Base-by-base conservation (phyloP, 306 rosid species). In the Vigna nakashimae region DNA sequence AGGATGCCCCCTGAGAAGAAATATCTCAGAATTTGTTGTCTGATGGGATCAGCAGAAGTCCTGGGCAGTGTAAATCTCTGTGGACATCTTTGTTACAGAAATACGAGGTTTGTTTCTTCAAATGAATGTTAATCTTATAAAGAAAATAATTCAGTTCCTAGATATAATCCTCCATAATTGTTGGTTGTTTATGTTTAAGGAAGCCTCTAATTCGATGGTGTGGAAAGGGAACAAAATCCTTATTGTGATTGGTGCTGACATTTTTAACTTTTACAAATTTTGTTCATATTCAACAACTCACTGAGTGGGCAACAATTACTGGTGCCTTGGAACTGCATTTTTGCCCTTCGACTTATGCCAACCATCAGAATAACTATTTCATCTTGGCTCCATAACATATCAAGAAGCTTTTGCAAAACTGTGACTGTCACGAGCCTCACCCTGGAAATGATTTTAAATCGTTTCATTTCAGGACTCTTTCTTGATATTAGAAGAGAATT, bases 1-100 rank as follows among this genome's bases (percentile, higher is more conserved):
- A 85, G 93, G 87, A 93, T 88, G 88, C 87, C 51, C 88, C 91
- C 20, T 93, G 96, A 97, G 96, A 91, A 89, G 96, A 93, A 87
- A 86, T 93, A 86, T 91, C 93, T 74, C 84, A 74, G 64, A 87
- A 80, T 73, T 77, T 93, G 84, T 86, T 65, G 86, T 83, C 84
- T 46, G 84, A 88, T 48, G 97, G 97, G 72, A 73, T 93, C 71
- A 72, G 70, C 26, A 88, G 93, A 80, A 93, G 90, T 86, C 90
- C 96, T 3, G 97, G 93, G 75, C 97, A 91, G 75, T 93, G 98
- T 86, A 93, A 88, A 88, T 93, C 91, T 71, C 84, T 89, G 34
- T 93, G 97, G 98, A 63, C 97, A 53, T 91, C 98, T 69, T 83
- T 93, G 84, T 80, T 91, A 75, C 91, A 86, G 89, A 88, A 88